Evolutionary conservation across 75 land plant species (phyloP).

Genomic region (Picea sitchensis): DNA sequence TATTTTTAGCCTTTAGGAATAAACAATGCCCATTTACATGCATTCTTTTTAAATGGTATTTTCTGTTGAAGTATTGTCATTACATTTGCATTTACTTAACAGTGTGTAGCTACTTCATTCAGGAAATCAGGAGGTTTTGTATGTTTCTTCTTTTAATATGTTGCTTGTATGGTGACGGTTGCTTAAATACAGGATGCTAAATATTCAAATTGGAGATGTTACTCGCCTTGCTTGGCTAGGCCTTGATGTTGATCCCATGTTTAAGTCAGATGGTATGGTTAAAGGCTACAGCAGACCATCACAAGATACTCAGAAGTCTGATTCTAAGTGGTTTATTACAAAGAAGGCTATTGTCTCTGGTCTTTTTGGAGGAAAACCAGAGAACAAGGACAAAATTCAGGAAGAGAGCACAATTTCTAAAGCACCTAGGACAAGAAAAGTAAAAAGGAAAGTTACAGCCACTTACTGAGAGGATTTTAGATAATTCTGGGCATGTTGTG

Average conservation of each 20-base stretch:
- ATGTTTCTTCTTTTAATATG: neutral
- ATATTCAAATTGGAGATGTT: conserved; percentile 73
- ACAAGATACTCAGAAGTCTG: conserved; percentile 23
- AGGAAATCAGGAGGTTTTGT: neutral
- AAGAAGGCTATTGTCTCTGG: conserved; percentile 67
- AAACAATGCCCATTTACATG: neutral
- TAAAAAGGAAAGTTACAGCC: conserved; percentile 54
- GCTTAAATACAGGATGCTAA: conserved; percentile 55
- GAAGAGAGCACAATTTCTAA: conserved; percentile 36
- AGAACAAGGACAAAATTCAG: conserved; percentile 22
- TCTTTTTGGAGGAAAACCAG: conserved; percentile 59
- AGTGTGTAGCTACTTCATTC: neutral
- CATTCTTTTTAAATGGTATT: neutral
- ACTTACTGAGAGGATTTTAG: conserved; percentile 12
- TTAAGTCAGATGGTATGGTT: conserved; percentile 37
- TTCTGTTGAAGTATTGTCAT: neutral
- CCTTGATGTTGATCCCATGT: conserved; percentile 60
- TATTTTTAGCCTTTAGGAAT: neutral
- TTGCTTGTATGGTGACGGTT: conserved; percentile 3
- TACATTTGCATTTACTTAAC: neutral
- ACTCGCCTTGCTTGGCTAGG: conserved; percentile 81
- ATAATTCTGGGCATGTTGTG: neutral
- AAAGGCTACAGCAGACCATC: conserved; percentile 75
- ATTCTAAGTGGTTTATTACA: conserved; percentile 73
- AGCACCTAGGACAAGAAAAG: conserved; percentile 58